Percentiles rank a stretch among this genome's conserved stretches.
Conservation (phyloP, 2,329 filamentous ascomycete species). For the Colletotrichum echinochloae region DNA sequence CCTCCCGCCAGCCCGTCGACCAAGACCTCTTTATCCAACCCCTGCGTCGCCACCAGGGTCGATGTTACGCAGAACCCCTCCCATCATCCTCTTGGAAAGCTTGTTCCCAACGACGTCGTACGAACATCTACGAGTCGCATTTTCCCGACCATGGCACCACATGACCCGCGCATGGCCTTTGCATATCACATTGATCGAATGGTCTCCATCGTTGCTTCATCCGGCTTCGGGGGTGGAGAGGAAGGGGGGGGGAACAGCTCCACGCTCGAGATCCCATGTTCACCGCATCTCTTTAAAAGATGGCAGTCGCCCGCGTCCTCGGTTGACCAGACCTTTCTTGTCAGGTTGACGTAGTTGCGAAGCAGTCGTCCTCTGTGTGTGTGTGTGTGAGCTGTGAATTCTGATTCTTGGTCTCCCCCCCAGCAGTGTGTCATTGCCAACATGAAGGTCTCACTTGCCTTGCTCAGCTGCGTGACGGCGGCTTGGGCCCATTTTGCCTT, state of each 20-base stretch:
- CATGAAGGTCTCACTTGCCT: slow-evolving; percentile 34
- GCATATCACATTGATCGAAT: background rate
- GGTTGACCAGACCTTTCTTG: background rate
- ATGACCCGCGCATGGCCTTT: background rate
- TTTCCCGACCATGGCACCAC: background rate
- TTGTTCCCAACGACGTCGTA: slow-evolving; percentile 13
- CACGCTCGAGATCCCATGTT: slow-evolving; percentile 17
- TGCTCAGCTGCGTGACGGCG: slow-evolving; percentile 26
- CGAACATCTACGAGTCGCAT: background rate
- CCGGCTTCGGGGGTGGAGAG: background rate
- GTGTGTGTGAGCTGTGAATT: no score
- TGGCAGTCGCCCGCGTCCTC: background rate
- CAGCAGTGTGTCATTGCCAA: background rate
- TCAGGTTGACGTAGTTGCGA: slow-evolving; percentile 13
- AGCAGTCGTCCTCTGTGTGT: slow-evolving; percentile 5
- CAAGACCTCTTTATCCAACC: background rate
- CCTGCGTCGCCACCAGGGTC: background rate
- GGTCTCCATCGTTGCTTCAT: background rate
- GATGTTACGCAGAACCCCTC: background rate
- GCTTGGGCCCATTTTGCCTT: slow-evolving; percentile 27
- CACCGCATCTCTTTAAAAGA: slow-evolving; percentile 13
- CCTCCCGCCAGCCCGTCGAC: background rate
- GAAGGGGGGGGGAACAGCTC: background rate
- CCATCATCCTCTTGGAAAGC: slow-evolving; percentile 33
- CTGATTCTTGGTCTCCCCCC: background rate